These are phyloP conservation scores for Cerioporus squamosus DNA, from an alignment of 1,284 basidiomycete species.

Conservation along the genomic window DNA sequence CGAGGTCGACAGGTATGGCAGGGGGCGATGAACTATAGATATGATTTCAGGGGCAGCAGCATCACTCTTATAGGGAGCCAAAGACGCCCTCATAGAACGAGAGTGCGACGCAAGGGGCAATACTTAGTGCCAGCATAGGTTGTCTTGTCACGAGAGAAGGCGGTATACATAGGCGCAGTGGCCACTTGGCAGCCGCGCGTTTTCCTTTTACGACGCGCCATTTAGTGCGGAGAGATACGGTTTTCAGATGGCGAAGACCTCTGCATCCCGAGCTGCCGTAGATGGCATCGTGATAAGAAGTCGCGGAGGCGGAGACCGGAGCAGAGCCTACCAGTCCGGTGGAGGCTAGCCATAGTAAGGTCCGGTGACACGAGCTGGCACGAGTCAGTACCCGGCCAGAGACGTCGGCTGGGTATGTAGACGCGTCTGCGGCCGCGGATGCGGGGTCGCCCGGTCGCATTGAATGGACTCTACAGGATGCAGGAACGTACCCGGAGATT, in stretches of 20 bases:
- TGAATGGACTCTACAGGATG: constrained; percentile 1
- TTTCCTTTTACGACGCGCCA: constrained; percentile 9
- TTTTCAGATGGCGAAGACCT: constrained; percentile 18
- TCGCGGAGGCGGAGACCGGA: constrained; percentile 15
- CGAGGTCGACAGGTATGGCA: constrained; percentile 1
- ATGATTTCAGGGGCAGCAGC: constrained; percentile 3
- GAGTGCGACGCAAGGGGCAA: constrained; percentile 18
- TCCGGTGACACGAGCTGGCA: constrained; percentile 17
- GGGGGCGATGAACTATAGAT: constrained; percentile 18
- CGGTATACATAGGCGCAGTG: constrained; percentile 11
- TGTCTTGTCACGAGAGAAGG: constrained; percentile 21
- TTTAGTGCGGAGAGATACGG: constrained; percentile 18
- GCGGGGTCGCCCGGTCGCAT: neutral
- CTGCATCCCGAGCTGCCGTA: constrained; percentile 11
- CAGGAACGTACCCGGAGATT: constrained; percentile 16
- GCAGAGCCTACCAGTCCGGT: constrained; percentile 15
- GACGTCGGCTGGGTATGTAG: constrained; percentile 15
- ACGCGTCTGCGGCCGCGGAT: no score
- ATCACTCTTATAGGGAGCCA: constrained; percentile 16
- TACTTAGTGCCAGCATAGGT: constrained; percentile 15
- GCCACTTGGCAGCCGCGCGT: constrained; percentile 12
- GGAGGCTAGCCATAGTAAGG: constrained; percentile 10
- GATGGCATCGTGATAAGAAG: constrained; percentile 23
- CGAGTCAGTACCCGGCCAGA: constrained; percentile 3
- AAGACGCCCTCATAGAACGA: constrained; percentile 11